Evolutionary conservation across 805 yeast species (phyloP), one percentile per base, ranked within the genome.

Genomic region (Vanderwaltozyma tropicalis): DNA sequence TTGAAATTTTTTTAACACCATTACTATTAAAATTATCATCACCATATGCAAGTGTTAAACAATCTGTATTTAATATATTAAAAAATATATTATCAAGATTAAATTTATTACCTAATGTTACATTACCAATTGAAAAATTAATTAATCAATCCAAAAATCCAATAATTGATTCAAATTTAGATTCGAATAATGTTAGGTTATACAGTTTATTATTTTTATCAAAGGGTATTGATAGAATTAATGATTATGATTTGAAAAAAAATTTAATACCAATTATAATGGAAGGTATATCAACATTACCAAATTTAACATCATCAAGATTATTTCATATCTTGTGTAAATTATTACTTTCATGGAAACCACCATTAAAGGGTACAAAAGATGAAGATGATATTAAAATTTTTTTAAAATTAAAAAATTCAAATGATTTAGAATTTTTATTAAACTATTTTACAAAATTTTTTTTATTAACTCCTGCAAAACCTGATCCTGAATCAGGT

Each of bases 21-120:
- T 53, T 89, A 20, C 61, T 89, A 26, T 63, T 88, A 43, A 89
- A 89, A 54, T 67, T 88, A 37, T 73, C 80, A 2, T 86, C 96
- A 13, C 71, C 78, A 3, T 72, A 81, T 55, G 62, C 66, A 0
- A 62, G 71, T 13, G 95, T 83, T 1, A 69, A 92, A 43, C 63
- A 70, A 20, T 78, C 80, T 28, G 78, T 88, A 2, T 64, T 80
- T 24, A 75, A 76, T 44, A 71, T 80, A 10, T 66, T 86, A 28
- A 77, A 77, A 42, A 78, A 83, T 52, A 50, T 85, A 12, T 67
- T 81, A 36, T 76, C 85, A 0, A 67, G 95, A 36, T 62, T 84
- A 39, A 71, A 74, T 37, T 70, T 82, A 1, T 67, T 77, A 16
- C 62, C 66, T 21, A 43, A 56, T 13, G 57, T 85, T n/a, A 63